Evolutionary conservation across 805 yeast species (phyloP).

Genomic region (Wickerhamiella alocasiicola): DNA sequence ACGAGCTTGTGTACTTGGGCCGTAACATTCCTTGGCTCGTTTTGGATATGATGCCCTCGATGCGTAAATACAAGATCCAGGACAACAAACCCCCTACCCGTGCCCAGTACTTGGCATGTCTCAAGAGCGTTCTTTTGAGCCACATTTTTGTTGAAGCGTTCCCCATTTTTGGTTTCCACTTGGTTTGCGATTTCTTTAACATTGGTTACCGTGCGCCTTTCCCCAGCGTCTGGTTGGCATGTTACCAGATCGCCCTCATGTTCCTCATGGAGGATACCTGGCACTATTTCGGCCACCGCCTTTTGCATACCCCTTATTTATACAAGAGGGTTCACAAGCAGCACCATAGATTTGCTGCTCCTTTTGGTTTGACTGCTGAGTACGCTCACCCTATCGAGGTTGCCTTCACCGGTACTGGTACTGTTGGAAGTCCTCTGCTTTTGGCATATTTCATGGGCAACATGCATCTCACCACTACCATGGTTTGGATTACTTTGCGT

Average conservation of each 20-base stretch:
- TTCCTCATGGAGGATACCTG: slow-evolving; percentile 85
- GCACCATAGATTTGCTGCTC: slow-evolving; percentile 97
- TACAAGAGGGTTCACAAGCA: slow-evolving; percentile 92
- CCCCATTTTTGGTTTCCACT: slow-evolving; percentile 96
- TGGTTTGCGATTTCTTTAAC: slow-evolving; percentile 71
- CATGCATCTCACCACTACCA: slow-evolving; percentile 81
- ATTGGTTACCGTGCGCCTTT: slow-evolving; percentile 73
- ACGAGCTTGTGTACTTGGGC: slow-evolving; percentile 83
- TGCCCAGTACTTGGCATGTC: slow-evolving; percentile 86
- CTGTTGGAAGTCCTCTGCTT: slow-evolving; percentile 86
- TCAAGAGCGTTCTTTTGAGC: slow-evolving; percentile 68
- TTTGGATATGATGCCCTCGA: slow-evolving; percentile 73
- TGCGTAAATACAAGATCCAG: slow-evolving; percentile 80
- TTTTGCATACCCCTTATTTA: slow-evolving; percentile 69
- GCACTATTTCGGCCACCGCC: slow-evolving; percentile 95
- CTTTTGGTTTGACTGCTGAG: slow-evolving; percentile 94
- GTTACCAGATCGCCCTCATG: slow-evolving; percentile 57
- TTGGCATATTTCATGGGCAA: slow-evolving; percentile 65
- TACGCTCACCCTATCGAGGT: slow-evolving; percentile 96
- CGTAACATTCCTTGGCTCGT: slow-evolving; percentile 88
- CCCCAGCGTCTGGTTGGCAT: slow-evolving; percentile 51
- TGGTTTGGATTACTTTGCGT: slow-evolving; percentile 76
- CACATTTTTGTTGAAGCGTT: slow-evolving; percentile 90
- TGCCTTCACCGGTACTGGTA: slow-evolving; percentile 80
- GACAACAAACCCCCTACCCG: slow-evolving; percentile 68